Conservation (phyloP, 2,329 filamentous ascomycete genomes). For the Didymella glomerata region DNA sequence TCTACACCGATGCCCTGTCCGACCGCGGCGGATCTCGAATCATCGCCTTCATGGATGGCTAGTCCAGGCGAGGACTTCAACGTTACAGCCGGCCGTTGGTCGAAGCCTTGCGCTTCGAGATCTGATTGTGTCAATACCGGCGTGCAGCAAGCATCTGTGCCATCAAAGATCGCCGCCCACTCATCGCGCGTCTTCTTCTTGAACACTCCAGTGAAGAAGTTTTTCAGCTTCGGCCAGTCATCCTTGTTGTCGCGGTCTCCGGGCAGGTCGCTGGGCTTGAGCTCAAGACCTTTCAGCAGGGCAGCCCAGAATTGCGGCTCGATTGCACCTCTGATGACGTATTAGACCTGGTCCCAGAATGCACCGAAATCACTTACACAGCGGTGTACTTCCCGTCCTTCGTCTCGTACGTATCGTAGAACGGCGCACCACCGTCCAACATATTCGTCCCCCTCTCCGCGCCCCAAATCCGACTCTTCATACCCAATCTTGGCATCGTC, state of each 20-base stretch:
- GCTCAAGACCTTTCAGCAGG: slow-evolving; percentile 71
- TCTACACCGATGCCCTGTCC: slow-evolving; percentile 72
- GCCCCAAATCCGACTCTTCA: slow-evolving; percentile 70
- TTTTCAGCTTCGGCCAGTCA: slow-evolving; percentile 73
- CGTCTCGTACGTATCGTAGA: slow-evolving; percentile 89
- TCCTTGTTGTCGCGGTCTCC: slow-evolving; percentile 65
- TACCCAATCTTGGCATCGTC: slow-evolving; percentile 75
- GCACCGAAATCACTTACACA: slow-evolving; percentile 57
- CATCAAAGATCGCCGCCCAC: slow-evolving; percentile 89
- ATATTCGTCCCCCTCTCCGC: slow-evolving; percentile 75
- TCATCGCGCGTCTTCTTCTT: slow-evolving; percentile 73
- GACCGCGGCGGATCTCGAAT: slow-evolving; percentile 51
- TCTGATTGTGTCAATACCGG: slow-evolving; percentile 81
- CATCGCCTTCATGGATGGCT: slow-evolving; percentile 63
- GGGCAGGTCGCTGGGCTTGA: slow-evolving; percentile 59
- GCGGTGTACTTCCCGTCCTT: slow-evolving; percentile 81
- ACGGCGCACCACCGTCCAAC: slow-evolving; percentile 86
- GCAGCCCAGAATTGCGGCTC: slow-evolving; percentile 84
- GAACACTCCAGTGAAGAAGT: slow-evolving; percentile 70
- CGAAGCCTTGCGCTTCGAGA: slow-evolving; percentile 69
- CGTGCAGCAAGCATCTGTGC: slow-evolving; percentile 91
- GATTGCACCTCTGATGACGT: slow-evolving; percentile 69
- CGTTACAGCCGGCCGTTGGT: slow-evolving; percentile 75
- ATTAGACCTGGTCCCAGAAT: slow-evolving; percentile 10
- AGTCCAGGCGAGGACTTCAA: slow-evolving; percentile 74